Conservation (phyloP, 1,139 yeast genomes). For the Nakaseomyces bracarensis region DNA sequence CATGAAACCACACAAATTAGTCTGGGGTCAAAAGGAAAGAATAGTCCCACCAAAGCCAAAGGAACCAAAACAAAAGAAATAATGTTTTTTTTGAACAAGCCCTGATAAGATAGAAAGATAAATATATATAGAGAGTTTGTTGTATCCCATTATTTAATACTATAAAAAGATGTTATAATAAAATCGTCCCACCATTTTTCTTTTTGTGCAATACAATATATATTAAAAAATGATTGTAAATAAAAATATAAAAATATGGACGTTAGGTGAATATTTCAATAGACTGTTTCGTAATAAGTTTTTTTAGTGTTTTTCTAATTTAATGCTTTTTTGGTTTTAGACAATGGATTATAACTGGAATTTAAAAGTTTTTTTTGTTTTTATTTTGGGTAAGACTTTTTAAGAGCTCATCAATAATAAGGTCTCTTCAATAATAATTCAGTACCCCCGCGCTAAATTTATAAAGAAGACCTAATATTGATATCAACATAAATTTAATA, state of each 20-base stretch:
- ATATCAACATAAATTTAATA: neutral
- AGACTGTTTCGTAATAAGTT: neutral
- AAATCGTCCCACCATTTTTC: too few species aligned
- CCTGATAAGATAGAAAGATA: neutral
- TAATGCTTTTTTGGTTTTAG: neutral
- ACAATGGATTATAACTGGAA: too few species aligned
- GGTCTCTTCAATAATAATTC: too few species aligned
- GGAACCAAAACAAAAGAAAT: slow-evolving; percentile 21
- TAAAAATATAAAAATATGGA: neutral
- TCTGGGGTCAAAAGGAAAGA: slow-evolving; percentile 65
- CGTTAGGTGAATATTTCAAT: neutral
- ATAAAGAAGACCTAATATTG: neutral
- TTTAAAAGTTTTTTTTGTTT: too few species aligned
- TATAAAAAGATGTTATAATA: too few species aligned
- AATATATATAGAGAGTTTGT: neutral
- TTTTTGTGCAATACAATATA: too few species aligned
- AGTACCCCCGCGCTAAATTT: neutral
- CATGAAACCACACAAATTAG: slow-evolving; percentile 80
- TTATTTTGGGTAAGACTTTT: too few species aligned
- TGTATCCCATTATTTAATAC: too few species aligned
- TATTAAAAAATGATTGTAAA: neutral
- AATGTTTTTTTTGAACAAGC: neutral
- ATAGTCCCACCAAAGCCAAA: slow-evolving; percentile 58
- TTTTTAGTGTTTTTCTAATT: neutral
- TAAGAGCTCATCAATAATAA: too few species aligned